Evolutionary conservation across 371 early-diverging fungal genomes (phyloP).

Genomic region (Basidiobolus meristosporus): DNA sequence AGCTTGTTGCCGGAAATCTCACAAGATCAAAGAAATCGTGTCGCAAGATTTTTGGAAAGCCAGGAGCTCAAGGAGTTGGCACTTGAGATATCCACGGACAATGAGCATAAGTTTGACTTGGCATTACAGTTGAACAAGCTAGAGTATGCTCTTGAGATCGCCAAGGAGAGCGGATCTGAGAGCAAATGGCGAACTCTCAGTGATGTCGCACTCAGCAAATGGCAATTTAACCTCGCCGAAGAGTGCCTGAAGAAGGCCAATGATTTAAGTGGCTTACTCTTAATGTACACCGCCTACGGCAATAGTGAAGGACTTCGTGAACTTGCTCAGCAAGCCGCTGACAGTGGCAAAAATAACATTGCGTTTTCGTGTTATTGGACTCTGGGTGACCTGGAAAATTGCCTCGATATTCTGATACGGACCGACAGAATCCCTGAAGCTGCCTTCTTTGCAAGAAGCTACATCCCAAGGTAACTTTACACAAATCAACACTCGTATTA

Average conservation of each 20-base stretch:
- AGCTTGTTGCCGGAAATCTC: conserved; percentile 68
- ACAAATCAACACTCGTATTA: no score
- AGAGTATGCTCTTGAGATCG: conserved; percentile 70
- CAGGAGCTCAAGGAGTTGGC: conserved; percentile 84
- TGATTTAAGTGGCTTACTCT: conserved; percentile 71
- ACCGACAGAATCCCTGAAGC: conserved; percentile 89
- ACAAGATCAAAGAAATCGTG: conserved; percentile 62
- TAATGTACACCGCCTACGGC: conserved; percentile 77
- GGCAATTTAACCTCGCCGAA: conserved; percentile 66
- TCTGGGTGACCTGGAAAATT: conserved; percentile 49
- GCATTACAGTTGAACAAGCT: conserved; percentile 72
- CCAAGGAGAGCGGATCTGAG: conserved; percentile 53
- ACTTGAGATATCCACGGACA: conserved; percentile 76
- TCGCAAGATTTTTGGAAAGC: conserved; percentile 88
- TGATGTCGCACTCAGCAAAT: conserved; percentile 70
- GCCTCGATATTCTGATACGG: conserved; percentile 60
- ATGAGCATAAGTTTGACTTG: conserved; percentile 88
- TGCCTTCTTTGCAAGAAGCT: conserved; percentile 81
- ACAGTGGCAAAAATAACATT: conserved; percentile 69
- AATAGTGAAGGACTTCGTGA: conserved; percentile 50
- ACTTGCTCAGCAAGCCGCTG: conserved; percentile 63
- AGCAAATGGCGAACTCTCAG: conserved; percentile 83
- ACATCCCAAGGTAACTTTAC: conserved; percentile 62
- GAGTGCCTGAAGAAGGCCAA: conserved; percentile 73
- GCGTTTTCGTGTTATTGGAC: conserved; percentile 69